Conservation (phyloP, 495 filamentous ascomycete species). For the Haplographium delicatum region DNA sequence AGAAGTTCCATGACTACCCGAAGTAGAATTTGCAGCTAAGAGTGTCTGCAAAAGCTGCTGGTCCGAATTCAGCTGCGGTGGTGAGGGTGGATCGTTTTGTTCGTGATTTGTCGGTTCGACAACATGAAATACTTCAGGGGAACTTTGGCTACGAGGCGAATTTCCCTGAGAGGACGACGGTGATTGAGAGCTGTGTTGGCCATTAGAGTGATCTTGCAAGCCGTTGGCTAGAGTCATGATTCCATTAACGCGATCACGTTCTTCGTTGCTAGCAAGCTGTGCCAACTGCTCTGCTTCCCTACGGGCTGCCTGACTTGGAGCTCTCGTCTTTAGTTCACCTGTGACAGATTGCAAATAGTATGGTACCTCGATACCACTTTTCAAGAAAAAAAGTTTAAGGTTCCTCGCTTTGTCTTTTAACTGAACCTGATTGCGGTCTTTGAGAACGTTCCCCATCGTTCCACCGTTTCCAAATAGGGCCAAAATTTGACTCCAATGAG, state of each 20-base stretch:
- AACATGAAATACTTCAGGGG: conserved; percentile 12
- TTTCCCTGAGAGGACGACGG: neutral
- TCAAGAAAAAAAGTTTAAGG: conserved; percentile 91
- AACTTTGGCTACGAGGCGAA: neutral
- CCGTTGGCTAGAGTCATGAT: conserved; percentile 57
- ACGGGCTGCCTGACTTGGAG: conserved; percentile 72
- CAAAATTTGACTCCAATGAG: conserved; percentile 94
- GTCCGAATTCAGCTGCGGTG: too few relatives aligned
- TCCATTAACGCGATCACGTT: conserved; percentile 65
- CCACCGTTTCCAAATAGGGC: conserved; percentile 82
- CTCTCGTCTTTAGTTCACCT: conserved; percentile 89
- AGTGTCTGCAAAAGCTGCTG: too few relatives aligned
- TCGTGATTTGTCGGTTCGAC: conserved; percentile 12
- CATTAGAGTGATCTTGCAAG: conserved; percentile 4
- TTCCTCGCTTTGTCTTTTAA: conserved; percentile 95
- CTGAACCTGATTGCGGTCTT: conserved; percentile 91
- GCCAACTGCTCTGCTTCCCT: conserved; percentile 72
- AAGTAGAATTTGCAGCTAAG: too few relatives aligned
- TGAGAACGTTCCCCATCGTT: conserved; percentile 76
- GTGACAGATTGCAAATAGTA: conserved; percentile 89
- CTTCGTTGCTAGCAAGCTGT: conserved; percentile 60
- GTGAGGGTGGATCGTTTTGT: too few relatives aligned
- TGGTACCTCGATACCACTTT: conserved; percentile 88
- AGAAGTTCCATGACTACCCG: too few relatives aligned
- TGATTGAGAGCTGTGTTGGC: neutral